These are phyloP conservation scores for Fonsecaea pugnacius DNA, from an alignment of 2,329 filamentous ascomycete species.

Conservation along the genomic window DNA sequence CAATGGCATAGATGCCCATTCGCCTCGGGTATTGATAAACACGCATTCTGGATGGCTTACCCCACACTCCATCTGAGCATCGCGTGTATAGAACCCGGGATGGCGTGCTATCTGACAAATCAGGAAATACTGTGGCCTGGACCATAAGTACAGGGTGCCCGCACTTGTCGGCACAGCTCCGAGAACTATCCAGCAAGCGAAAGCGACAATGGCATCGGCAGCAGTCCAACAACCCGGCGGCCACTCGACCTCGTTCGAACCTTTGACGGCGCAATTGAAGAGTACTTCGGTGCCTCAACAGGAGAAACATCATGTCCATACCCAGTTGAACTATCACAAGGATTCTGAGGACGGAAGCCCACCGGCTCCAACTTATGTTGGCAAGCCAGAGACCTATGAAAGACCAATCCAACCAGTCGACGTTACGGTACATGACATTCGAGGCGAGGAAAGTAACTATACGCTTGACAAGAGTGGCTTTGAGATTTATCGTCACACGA, in stretches of 20 bases:
- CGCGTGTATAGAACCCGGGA: slow-evolving; percentile 23
- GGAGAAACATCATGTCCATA: slow-evolving; percentile 37
- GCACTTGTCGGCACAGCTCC: slow-evolving; percentile 2
- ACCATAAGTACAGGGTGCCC: slow-evolving; percentile 29
- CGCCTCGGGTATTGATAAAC: slow-evolving; percentile 19
- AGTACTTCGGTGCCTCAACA: slow-evolving; percentile 7
- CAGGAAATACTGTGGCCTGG: slow-evolving; percentile 20
- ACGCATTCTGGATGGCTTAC: slow-evolving; percentile 20
- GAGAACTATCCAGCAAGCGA: slow-evolving; percentile 10
- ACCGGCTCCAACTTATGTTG: slow-evolving; percentile 36
- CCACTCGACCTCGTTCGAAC: slow-evolving; percentile 38
- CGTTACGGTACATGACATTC: slow-evolving; percentile 49
- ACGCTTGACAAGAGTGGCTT: slow-evolving; percentile 50
- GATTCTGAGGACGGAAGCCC: slow-evolving; percentile 38
- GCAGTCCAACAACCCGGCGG: slow-evolving; percentile 36
- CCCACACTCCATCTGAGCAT: slow-evolving; percentile 33
- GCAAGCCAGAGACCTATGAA: slow-evolving; percentile 39
- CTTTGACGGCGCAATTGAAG: slow-evolving; percentile 28
- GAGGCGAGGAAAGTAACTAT: slow-evolving; percentile 50
- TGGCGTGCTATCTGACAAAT: slow-evolving; percentile 39
- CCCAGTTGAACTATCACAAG: slow-evolving; percentile 39
- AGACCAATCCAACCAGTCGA: slow-evolving; percentile 35
- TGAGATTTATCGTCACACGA: slow-evolving; percentile 44
- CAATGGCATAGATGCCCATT: slow-evolving; percentile 20
- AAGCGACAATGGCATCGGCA: slow-evolving; percentile 35